Evolutionary conservation across 2,329 filamentous ascomycete genomes (phyloP).

Genomic region (Exophiala lecanii-corni): DNA sequence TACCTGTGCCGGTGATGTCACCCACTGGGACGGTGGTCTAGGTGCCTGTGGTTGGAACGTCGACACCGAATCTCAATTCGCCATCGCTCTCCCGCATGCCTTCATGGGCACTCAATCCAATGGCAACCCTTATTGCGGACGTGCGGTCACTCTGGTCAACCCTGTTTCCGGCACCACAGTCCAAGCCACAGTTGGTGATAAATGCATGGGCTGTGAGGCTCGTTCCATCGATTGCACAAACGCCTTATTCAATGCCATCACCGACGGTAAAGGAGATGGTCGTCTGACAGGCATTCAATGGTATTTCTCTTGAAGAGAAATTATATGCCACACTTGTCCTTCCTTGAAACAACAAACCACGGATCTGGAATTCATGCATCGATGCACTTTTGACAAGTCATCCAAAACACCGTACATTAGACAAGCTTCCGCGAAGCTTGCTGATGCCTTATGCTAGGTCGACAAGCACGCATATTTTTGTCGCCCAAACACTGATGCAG

Average conservation of each 20-base stretch:
- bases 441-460: not conserved
- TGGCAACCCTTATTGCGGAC: conserved; percentile 65
- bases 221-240: conserved; percentile 29
- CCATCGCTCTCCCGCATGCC: conserved; percentile 63
- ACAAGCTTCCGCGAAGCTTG: not conserved
- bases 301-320: conserved; percentile 21
- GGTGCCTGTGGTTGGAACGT: conserved; percentile 65
- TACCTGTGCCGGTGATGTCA: conserved; percentile 59
- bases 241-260: conserved; percentile 35
- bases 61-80: conserved; percentile 51
- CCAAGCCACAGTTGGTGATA: conserved; percentile 63
- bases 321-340: not conserved
- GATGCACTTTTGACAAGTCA: not conserved
- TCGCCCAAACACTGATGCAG: not conserved
- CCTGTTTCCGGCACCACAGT: conserved; percentile 48
- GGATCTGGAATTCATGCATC: not conserved
- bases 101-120: conserved; percentile 64
- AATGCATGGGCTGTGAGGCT: conserved; percentile 64
- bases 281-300: conserved; percentile 41
- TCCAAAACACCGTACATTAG: not conserved
- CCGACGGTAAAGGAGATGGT: conserved; percentile 32
- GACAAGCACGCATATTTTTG: not conserved
- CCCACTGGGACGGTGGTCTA: conserved; percentile 65
- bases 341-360: not conserved
- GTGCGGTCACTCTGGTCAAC: conserved; percentile 60